Conservation (phyloP, 2,329 filamentous ascomycete species). For the Capronia americana region DNA sequence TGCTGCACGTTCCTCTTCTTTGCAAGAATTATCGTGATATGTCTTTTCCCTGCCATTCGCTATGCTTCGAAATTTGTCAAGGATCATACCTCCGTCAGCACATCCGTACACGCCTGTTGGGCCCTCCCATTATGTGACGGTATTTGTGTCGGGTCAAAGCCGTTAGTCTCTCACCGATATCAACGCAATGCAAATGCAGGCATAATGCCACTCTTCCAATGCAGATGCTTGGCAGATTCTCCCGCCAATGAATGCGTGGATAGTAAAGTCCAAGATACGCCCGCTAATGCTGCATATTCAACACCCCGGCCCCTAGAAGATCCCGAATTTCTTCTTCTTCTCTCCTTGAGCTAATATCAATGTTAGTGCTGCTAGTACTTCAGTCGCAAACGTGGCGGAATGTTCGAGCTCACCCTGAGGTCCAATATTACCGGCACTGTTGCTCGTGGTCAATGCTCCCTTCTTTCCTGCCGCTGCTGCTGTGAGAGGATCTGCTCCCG, state of each 20-base stretch:
- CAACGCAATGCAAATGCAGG: slow-evolving; percentile 1
- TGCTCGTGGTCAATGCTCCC: slow-evolving; percentile 28
- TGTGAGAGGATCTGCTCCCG: slow-evolving; percentile 53
- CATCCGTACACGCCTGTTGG: not conserved
- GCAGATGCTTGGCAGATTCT: not conserved
- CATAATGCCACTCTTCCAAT: not conserved
- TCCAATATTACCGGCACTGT: slow-evolving; percentile 30
- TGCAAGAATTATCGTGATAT: not conserved
- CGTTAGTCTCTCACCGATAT: not conserved
- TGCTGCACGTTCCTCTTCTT: not conserved
- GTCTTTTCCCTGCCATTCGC: not conserved
- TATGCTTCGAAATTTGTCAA: slow-evolving; percentile 10
- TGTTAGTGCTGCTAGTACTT: slow-evolving; percentile 16
- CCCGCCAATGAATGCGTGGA: not conserved
- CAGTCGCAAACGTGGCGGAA: slow-evolving; percentile 1
- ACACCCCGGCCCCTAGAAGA: slow-evolving; percentile 32
- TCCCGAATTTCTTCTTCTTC: slow-evolving; percentile 43
- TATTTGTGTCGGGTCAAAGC: not conserved
- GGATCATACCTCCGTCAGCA: not conserved
- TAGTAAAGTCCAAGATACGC: slow-evolving; percentile 2
- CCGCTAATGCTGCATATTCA: not conserved
- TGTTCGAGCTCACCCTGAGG: slow-evolving; percentile 32
- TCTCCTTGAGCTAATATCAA: slow-evolving; percentile 34
- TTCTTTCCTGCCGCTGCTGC: slow-evolving; percentile 38
- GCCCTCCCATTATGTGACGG: not conserved